Evolutionary conservation across 331 rosid species (phyloP).

Genomic region (Rosa hybrid): DNA sequence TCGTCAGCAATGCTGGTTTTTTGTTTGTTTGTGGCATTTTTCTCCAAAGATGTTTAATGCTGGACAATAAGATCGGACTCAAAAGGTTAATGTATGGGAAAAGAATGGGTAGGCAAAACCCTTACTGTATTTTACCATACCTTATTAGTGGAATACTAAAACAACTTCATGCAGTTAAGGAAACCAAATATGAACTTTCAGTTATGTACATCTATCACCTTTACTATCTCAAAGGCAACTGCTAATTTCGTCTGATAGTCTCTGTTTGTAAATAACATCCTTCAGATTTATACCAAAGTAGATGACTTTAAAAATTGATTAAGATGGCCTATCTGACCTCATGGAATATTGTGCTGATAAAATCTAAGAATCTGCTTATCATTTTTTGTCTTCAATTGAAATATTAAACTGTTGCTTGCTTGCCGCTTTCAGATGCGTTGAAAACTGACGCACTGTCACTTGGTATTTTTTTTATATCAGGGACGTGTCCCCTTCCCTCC

Average conservation of each 20-base stretch:
- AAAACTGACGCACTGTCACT: conserved; percentile 15
- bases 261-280: not conserved
- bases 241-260: not conserved
- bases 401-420: not conserved
- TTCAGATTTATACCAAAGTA: not conserved
- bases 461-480: conserved; percentile 36
- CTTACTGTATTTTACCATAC: not conserved
- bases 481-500: conserved; percentile 57
- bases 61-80: not conserved
- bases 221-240: not conserved
- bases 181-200: not conserved
- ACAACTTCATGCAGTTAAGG: not conserved
- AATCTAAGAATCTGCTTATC: not conserved
- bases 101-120: not conserved
- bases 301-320: not conserved
- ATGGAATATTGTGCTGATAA: not conserved
- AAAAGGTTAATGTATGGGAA: not conserved
- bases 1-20: not conserved
- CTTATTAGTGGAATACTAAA: not conserved
- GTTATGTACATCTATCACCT: not conserved
- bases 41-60: not conserved
- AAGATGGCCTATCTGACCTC: not conserved
- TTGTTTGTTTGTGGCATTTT: not conserved
- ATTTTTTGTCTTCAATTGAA: not conserved
- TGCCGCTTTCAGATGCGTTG: not conserved